Conservation (phyloP, 768 basidiomycete genomes). For the Asterophora parasitica region DNA sequence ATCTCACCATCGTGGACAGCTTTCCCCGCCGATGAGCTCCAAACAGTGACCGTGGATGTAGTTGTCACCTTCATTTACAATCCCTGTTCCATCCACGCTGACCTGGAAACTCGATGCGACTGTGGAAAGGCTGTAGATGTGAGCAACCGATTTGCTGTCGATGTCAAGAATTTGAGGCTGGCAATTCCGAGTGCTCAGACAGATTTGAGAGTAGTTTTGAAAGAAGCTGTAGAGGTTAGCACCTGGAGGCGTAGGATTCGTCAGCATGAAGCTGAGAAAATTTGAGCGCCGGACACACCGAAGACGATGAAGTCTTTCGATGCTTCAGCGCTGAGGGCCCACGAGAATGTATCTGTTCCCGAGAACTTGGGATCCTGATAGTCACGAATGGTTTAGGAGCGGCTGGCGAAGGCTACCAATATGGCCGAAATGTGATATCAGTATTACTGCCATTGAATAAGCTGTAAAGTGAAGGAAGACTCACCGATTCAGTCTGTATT, state of each 20-base stretch:
- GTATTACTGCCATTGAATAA: background rate
- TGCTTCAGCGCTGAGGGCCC: slow-evolving; percentile 48
- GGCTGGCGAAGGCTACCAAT: slow-evolving; percentile 58
- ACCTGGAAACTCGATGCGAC: slow-evolving; percentile 48
- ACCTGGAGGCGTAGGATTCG: background rate
- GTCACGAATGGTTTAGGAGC: slow-evolving; percentile 51
- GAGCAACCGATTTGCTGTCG: slow-evolving; percentile 40
- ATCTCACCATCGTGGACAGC: no score
- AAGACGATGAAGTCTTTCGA: slow-evolving; percentile 28
- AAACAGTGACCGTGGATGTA: no score
- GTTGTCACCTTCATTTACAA: no score
- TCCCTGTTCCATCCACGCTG: slow-evolving; percentile 38
- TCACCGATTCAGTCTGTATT: slow-evolving; percentile 70
- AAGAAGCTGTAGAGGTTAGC: slow-evolving; percentile 62
- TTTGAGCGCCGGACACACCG: slow-evolving; percentile 21
- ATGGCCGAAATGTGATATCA: slow-evolving; percentile 41
- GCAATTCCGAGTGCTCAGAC: slow-evolving; percentile 28
- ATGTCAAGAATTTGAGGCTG: slow-evolving; percentile 53
- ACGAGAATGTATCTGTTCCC: slow-evolving; percentile 37
- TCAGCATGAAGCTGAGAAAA: slow-evolving; percentile 15
- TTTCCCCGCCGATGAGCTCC: no score
- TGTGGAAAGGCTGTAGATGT: slow-evolving; percentile 56
- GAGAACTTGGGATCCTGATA: slow-evolving; percentile 52
- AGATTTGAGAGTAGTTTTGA: slow-evolving; percentile 47
- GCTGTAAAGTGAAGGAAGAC: background rate